Evolutionary conservation across 768 basidiomycete species (phyloP).

Genomic region (Pulveroboletus sp.): DNA sequence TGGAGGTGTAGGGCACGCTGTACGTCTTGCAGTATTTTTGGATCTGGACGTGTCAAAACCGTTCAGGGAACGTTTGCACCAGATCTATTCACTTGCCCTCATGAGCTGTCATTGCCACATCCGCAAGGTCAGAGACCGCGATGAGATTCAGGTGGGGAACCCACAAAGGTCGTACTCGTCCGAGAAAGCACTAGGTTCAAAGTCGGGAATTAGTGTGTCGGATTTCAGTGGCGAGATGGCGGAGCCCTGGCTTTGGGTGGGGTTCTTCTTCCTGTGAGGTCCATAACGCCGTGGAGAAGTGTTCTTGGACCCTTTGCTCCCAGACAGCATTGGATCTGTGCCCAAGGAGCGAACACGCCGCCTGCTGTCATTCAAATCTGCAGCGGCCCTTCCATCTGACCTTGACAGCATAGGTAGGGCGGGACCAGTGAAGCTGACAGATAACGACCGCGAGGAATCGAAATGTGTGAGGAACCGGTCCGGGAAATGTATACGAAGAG

Average conservation of each 20-base stretch:
- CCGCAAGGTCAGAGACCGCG: constrained; percentile 11
- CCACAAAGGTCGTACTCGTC: constrained; percentile 77
- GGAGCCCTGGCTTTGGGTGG: constrained; percentile 11
- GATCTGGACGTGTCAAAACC: constrained; percentile 45
- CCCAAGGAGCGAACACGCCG: constrained; percentile 23
- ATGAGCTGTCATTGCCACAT: constrained; percentile 45
- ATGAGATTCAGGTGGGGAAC: constrained; percentile 26
- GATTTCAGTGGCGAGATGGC: constrained; percentile 22
- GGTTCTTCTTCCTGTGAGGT: constrained; percentile 20
- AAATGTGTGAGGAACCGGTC: constrained; percentile 28
- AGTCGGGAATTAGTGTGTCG: constrained; percentile 31
- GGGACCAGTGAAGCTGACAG: constrained; percentile 20
- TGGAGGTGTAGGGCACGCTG: constrained; percentile 72
- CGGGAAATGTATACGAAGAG: constrained; percentile 35
- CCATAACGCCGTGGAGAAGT: constrained; percentile 11
- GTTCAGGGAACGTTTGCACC: constrained; percentile 9
- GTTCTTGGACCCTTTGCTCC: constrained; percentile 13
- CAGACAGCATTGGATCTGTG: constrained; percentile 14
- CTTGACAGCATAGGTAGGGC: constrained; percentile 10
- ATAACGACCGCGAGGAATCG: constrained; percentile 32
- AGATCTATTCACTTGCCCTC: constrained; percentile 52
- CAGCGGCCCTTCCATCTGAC: constrained; percentile 10
- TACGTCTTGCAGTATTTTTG: constrained; percentile 76
- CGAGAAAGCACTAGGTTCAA: constrained; percentile 49
- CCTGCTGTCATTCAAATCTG: constrained; percentile 14